These are phyloP conservation scores for Tritrichomonas musculus DNA, from an alignment of 208 protist species.

Conservation along the genomic window DNA sequence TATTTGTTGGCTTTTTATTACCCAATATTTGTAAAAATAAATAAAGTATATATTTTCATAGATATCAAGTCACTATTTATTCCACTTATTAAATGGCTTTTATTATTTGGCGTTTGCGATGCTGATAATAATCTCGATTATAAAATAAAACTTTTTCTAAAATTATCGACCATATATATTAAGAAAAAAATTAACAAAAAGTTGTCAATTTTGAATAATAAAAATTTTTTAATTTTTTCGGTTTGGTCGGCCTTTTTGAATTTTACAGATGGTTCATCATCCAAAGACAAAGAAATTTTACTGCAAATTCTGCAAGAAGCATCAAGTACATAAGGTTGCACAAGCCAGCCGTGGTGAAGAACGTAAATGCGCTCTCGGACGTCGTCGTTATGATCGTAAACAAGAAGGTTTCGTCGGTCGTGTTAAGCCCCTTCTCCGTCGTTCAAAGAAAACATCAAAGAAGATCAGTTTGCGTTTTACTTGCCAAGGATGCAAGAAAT, in stretches of 20 bases:
- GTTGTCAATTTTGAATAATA: no score
- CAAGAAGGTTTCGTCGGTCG: constrained; percentile 20
- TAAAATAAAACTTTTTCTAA: no score
- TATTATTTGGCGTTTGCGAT: no score
- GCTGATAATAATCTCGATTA: no score
- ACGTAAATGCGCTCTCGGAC: not conserved
- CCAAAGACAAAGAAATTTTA: constrained; percentile 32
- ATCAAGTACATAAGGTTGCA: not conserved
- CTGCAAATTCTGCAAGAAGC: constrained; percentile 33
- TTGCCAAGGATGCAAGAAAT: not conserved
- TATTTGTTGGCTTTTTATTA: no score
- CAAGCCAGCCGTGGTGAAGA: not conserved
- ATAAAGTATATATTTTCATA: no score
- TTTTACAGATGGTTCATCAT: not conserved
- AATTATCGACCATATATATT: no score
- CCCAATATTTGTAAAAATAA: no score
- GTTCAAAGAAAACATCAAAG: constrained; percentile 26
- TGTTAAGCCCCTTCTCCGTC: constrained; percentile 24
- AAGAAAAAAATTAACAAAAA: no score
- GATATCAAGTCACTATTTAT: no score
- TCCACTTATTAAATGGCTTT: no score
- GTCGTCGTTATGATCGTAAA: constrained; percentile 10
- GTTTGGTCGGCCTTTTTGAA: not conserved
- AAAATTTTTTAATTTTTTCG: no score
- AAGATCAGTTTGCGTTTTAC: constrained; percentile 6